Conservation (phyloP, 192 early-diverging fungal species). For the Rhizophagus sp. region DNA sequence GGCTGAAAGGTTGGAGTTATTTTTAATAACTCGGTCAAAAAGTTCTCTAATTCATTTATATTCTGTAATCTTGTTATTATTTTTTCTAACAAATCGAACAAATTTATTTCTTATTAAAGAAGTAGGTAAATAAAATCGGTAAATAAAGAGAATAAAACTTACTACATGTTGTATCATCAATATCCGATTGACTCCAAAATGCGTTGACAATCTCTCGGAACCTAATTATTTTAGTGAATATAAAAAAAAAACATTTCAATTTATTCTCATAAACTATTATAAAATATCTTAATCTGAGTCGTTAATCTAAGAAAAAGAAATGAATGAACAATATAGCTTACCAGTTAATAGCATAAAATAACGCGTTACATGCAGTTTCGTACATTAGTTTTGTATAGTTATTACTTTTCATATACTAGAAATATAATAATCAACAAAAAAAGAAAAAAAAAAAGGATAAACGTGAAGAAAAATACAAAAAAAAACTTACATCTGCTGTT, state of each 20-base stretch:
- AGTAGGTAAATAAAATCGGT: not conserved
- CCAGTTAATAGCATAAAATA: constrained; percentile 59
- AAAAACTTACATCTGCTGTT: constrained; percentile 20
- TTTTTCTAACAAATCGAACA: constrained; percentile 23
- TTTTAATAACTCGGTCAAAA: constrained; percentile 39
- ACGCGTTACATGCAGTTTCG: constrained; percentile 32
- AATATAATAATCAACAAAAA: not conserved
- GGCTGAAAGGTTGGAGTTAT: constrained; percentile 39
- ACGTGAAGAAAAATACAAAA: not conserved
- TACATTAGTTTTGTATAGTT: constrained; percentile 7
- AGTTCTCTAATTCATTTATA: constrained; percentile 40
- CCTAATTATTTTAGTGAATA: constrained; percentile 44
- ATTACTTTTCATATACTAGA: constrained; percentile 26
- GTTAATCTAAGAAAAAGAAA: no score
- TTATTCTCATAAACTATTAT: no score
- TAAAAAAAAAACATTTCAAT: not conserved
- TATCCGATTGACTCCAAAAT: constrained; percentile 38
- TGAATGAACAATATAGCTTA: constrained; percentile 29
- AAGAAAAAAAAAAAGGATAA: constrained; percentile 1
- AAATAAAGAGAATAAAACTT: not conserved
- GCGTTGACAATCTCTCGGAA: constrained; percentile 69
- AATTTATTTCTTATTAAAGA: not conserved
- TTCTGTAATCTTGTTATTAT: constrained; percentile 46
- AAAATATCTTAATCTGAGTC: no score
- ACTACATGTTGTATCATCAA: not conserved